Evolutionary conservation across 768 basidiomycete species (phyloP).

Genomic region (Pholiota conissans): DNA sequence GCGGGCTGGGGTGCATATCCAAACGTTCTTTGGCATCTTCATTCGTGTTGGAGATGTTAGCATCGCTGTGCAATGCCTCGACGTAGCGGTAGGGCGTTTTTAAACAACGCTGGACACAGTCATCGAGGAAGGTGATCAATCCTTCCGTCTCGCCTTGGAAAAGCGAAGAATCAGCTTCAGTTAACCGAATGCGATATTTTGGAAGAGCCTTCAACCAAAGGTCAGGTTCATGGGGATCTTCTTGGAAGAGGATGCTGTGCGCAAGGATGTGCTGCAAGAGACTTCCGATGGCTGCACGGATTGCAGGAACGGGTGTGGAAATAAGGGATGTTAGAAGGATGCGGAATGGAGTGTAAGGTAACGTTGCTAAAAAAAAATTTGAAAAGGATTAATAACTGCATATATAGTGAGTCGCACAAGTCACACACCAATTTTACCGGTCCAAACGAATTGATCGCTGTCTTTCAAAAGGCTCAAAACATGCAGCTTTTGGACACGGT

Average conservation of each 20-base stretch:
- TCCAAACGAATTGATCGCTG: slow-evolving; percentile 81
- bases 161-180: slow-evolving; percentile 45
- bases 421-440: slow-evolving; percentile 64
- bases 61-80: slow-evolving; percentile 57
- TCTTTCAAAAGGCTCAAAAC: slow-evolving; percentile 71
- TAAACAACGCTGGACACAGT: slow-evolving; percentile 78
- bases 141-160: slow-evolving; percentile 57
- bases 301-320: slow-evolving; percentile 46
- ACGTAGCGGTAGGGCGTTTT: slow-evolving; percentile 87
- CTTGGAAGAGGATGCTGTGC: slow-evolving; percentile 77
- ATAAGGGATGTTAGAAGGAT: slow-evolving; percentile 70
- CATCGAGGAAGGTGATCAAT: slow-evolving; percentile 75
- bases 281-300: slow-evolving; percentile 43
- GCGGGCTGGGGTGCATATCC: slow-evolving; percentile 59
- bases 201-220: slow-evolving; percentile 78
- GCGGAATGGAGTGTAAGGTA: slow-evolving; percentile 65
- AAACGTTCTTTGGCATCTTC: slow-evolving; percentile 14
- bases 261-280: slow-evolving; percentile 70
- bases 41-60: slow-evolving; percentile 12
- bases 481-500: slow-evolving; percentile 71
- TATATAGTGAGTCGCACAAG: neutral
- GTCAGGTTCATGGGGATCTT: slow-evolving; percentile 65
- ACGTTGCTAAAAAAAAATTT: slow-evolving; percentile 43
- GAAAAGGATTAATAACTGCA: neutral
- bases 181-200: slow-evolving; percentile 30